Base-by-base conservation (phyloP, 164 flowering plant genomes). In the Paratinospora sagittata region DNA sequence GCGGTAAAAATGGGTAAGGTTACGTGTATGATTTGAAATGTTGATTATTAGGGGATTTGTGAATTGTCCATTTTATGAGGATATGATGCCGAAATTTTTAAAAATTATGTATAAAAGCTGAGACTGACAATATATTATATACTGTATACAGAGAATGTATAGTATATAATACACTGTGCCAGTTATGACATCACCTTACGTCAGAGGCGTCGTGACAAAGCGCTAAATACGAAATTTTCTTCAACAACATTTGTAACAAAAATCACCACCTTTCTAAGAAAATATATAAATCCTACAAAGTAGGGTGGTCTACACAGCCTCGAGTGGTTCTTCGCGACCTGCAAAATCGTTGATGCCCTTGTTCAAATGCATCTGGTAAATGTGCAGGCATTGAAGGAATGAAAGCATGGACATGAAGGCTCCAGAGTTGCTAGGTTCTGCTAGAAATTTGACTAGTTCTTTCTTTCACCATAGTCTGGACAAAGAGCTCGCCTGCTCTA, bases 401-500 rank as follows among this genome's bases (percentile, higher is more conserved):
- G n/a, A 19, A 33, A 47, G 60, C 60, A 68, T 47, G 30, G 45
- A 27, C 23, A 33, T 16, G n/a, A 33, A 49, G 30, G 41, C 57
- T 43, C 8, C n/a, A 26, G 27, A 66, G 33, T n/a, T 24, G 33
- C 63, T 27, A 63, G 41, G 65, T 52, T 26, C 26, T 12, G 6
- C 55, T 66, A 23, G 73, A 58, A 63, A 16, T 61, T 19, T 10
- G 43, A 13, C 11, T 70, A 12, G 80, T 78, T 69, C 72, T 85
- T 75, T 86, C 89, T 78, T 75, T 85, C 69, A 92, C 88, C 88
- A 92, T 90, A 14, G 89, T 84, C 84, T 88, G 66, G 16, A 92
- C 91, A 79, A 90, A 92, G 61, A 92, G 90, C 82, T 92, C 98
- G 13, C 98, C 98, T 60, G 96, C 98, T 73, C 98, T 80, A 43